Percentiles rank a stretch among this genome's conserved stretches.
Evolutionary conservation across 805 yeast species (phyloP).

Genomic region (Kluyveromyces aestuarii): DNA sequence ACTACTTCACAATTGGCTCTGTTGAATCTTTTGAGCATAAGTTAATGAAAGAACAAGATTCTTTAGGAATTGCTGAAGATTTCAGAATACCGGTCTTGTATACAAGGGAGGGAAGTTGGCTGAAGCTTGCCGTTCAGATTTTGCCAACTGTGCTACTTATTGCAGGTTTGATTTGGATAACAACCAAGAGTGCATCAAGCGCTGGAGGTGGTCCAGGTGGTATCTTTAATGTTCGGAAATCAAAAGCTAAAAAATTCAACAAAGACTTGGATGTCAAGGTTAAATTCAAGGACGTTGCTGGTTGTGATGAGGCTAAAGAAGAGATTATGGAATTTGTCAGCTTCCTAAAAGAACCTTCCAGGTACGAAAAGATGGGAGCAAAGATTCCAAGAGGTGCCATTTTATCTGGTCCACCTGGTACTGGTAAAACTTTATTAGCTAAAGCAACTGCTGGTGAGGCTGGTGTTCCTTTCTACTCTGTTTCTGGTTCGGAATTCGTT

Average conservation of each 20-base stretch:
- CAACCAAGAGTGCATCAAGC: constrained; percentile 46
- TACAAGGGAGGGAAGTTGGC: constrained; percentile 58
- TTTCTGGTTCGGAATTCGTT: constrained; percentile 91
- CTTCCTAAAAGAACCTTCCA: constrained; percentile 74
- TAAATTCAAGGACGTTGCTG: constrained; percentile 85
- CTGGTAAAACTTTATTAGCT: constrained; percentile 88
- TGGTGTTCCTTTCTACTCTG: constrained; percentile 85
- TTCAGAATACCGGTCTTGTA: constrained; percentile 78
- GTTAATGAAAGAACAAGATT: constrained; percentile 66
- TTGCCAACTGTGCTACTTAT: constrained; percentile 84
- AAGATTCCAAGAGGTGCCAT: constrained; percentile 95
- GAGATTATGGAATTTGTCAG: constrained; percentile 94
- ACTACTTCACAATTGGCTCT: constrained; percentile 75
- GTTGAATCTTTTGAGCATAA: constrained; percentile 80
- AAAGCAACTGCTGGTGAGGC: constrained; percentile 97
- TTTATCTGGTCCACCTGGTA: constrained; percentile 92
- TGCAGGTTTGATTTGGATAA: constrained; percentile 81
- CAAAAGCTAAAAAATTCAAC: constrained; percentile 72
- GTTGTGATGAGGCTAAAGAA: constrained; percentile 88
- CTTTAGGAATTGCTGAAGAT: constrained; percentile 47
- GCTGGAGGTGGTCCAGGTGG: constrained; percentile 56
- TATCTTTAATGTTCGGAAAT: constrained; percentile 67
- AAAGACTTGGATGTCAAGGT: constrained; percentile 77
- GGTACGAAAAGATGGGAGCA: constrained; percentile 84
- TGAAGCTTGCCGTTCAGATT: constrained; percentile 58